Percentiles rank a stretch among this genome's conserved stretches.
Conservation (phyloP, 202 grass and related monocot species). For the Digitaria exilis region DNA sequence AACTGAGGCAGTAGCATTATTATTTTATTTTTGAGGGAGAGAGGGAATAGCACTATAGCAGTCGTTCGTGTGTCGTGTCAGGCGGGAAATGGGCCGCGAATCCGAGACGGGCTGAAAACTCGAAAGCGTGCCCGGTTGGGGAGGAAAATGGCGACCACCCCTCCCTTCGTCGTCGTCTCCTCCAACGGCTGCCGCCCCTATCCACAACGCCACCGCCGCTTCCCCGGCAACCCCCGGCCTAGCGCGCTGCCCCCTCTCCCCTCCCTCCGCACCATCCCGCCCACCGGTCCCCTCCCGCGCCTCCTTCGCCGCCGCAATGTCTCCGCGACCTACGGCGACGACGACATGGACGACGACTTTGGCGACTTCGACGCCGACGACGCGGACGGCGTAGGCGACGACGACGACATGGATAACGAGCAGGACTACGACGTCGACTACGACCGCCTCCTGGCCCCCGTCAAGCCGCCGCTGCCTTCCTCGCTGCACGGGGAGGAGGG, state of each 20-base stretch:
- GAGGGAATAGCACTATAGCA: no score
- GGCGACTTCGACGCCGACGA: conserved; percentile 74
- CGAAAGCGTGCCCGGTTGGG: no score
- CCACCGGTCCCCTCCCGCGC: neutral
- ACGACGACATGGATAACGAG: conserved; percentile 79
- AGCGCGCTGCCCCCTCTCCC: neutral
- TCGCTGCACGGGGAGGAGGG: conserved; percentile 32
- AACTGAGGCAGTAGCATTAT: no score
- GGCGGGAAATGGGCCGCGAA: no score
- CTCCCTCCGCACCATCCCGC: neutral
- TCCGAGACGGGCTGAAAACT: no score
- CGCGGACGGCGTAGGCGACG: conserved; percentile 62
- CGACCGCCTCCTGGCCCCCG: conserved; percentile 64
- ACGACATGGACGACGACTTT: conserved; percentile 65
- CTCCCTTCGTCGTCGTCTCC: no score
- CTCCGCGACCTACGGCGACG: conserved; percentile 58
- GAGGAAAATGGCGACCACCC: no score
- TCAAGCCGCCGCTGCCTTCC: neutral
- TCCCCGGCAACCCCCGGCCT: neutral
- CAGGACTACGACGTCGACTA: conserved; percentile 98
- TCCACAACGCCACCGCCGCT: no score
- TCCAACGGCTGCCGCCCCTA: no score
- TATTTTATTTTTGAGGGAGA: no score
- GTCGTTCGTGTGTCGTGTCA: no score
- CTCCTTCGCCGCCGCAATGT: conserved; percentile 38